Evolutionary conservation across 441 rosid species (phyloP), one percentile per base, ranked within the genome.

Genomic region (Gossypium laxum): DNA sequence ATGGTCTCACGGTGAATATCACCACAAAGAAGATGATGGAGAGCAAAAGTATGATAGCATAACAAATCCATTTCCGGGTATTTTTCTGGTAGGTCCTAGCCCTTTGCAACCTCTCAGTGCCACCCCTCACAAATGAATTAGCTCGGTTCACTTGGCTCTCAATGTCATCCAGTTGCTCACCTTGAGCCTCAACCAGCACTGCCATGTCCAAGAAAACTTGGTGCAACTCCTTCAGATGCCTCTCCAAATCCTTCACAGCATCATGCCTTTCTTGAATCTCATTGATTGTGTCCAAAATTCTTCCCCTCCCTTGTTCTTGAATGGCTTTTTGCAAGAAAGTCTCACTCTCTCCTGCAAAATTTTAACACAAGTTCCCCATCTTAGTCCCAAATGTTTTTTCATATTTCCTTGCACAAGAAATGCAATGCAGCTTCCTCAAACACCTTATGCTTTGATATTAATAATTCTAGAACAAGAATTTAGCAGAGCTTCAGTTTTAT

Each of bases 121-220:
- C 97, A 0, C 85, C 85, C 0, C 82, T 78, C 3, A 93, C 86
- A 43, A 73, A 83, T 0, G 98, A 89, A 67, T 73, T 81, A 22
- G 97, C 83, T 68, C 93, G 79, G 43, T 76, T 79, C 66, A 91
- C 91, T 30, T 93, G 81, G 79, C 86, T 84, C 82, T 93, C 97
- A 24, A 93, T 93, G 64, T 89, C 92, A 6, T 93, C 91, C 43
- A 93, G 73, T 69, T 93, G 91, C 54, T 82, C 89, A 2, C 97
- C 96, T 63, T 93, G 97, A 63, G 89, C 79, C 50, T 86, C 71
- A 10, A 93, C 96, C 76, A 93, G 56, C 30, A 89, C 97, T 0
- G 97, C 91, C 98, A 93, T 93, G 78, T 89, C 97, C 14, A 88
- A 50, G 80, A 90, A 91, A 60, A 91, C 94, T 66, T 93, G 97